Percentiles rank a stretch among this genome's conserved stretches.
Conservation (phyloP, 257 asterid species). For the Solanum chiquidenum region DNA sequence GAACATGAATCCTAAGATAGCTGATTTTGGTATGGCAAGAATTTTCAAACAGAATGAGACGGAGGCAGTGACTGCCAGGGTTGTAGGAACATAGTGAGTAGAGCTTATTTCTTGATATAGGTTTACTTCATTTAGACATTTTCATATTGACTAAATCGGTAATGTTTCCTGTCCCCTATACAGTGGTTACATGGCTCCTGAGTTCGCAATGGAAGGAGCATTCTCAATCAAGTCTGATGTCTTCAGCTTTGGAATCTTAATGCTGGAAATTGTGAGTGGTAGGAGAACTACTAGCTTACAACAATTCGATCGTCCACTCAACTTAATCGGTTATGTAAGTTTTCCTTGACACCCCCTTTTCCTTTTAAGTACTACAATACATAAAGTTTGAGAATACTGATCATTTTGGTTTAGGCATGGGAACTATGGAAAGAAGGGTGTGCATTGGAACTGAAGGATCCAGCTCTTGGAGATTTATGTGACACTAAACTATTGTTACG, state of each 20-base stretch:
- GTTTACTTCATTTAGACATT: not conserved
- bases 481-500: conserved; percentile 16
- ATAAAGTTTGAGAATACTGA: not conserved
- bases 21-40: conserved; percentile 63
- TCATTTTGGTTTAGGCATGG: conserved; percentile 36
- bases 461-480: conserved; percentile 19
- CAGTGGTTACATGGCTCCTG: conserved; percentile 72
- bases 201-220: conserved; percentile 58
- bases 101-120: not conserved
- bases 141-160: not conserved
- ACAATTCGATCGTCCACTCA: conserved; percentile 29
- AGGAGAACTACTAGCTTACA: conserved; percentile 30
- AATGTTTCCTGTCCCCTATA: not conserved
- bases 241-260: conserved; percentile 46
- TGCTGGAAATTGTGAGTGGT: conserved; percentile 54
- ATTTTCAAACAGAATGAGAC: conserved; percentile 28
- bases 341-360: not conserved
- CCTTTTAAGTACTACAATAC: not conserved
- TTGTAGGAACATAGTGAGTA: conserved; percentile 53
- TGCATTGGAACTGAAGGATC: conserved; percentile 37
- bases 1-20: conserved; percentile 54
- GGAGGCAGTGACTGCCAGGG: conserved; percentile 41
- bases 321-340: conserved; percentile 53
- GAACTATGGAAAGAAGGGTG: conserved; percentile 17
- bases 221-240: conserved; percentile 57